Conservation (phyloP, 345 rosid species). For the Excoecaria agallocha region DNA sequence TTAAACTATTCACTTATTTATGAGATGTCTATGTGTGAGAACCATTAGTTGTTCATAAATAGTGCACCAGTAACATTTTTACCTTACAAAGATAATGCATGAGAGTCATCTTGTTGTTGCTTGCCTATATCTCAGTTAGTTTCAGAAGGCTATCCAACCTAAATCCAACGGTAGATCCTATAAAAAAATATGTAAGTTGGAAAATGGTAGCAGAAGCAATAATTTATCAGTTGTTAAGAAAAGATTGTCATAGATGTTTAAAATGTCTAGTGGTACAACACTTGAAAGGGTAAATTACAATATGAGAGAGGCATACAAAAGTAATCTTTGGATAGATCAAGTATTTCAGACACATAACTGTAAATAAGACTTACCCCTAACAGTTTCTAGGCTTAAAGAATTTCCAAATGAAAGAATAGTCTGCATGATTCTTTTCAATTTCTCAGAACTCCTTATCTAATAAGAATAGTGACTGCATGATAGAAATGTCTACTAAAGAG, state of each 20-base stretch:
- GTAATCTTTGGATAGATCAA: not conserved
- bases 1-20: not conserved
- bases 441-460: slow-evolving; percentile 63
- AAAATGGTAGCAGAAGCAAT: not conserved
- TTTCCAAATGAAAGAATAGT: slow-evolving; percentile 88
- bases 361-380: slow-evolving; percentile 63
- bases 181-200: slow-evolving; percentile 3
- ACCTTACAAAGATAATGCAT: slow-evolving; percentile 99
- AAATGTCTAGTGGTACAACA: not conserved
- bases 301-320: not conserved
- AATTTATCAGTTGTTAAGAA: not conserved
- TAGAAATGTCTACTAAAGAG: slow-evolving; percentile 9
- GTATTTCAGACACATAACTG: not conserved
- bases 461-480: slow-evolving; percentile 14
- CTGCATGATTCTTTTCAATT: slow-evolving; percentile 91
- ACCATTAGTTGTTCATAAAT: not conserved
- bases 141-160: slow-evolving; percentile 91
- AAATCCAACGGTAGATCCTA: slow-evolving; percentile 90
- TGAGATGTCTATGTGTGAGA: not conserved
- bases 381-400: slow-evolving; percentile 94
- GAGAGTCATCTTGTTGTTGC: slow-evolving; percentile 86
- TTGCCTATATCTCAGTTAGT: slow-evolving; percentile 85
- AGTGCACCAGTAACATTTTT: slow-evolving; percentile 15
- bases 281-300: not conserved
- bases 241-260: not conserved